Base-by-base conservation (phyloP, 2,329 filamentous ascomycete species). In the Penicillium decumbens region DNA sequence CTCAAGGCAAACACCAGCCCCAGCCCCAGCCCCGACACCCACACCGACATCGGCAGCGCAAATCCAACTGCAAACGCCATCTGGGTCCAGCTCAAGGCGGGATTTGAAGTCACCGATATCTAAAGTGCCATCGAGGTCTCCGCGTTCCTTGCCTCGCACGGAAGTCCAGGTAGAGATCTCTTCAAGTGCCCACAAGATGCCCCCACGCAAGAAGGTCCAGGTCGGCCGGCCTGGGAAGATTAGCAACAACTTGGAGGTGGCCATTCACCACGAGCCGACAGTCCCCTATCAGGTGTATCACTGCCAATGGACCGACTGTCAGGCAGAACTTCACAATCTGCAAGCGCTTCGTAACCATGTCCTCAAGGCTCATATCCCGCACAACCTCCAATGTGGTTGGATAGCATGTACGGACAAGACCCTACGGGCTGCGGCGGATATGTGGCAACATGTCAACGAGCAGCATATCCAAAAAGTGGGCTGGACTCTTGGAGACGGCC, bases 401-500 rank as follows among this genome's bases (percentile, higher is more conserved):
- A 51, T 59, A n/a, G 60, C 47, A 13, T 66, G 62, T 39, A 40
- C 49, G 1, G 49, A 57, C 42, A 44, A 50, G 10, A 57, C 48
- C 4, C 50, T 49, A 2, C 45, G 59, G 47, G 56, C 63, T 35
- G 63, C 64, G 27, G 65, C 66, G 9, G 59, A 68, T 12, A 79
- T 81, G 73, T 65, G 72, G 44, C 64, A 68, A 20, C 82, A 85
- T 59, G 60, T 84, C 23, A 72, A 78, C 49, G 63, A 70, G 28
- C 62, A 60, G 18, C 82, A 85, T 63, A 61, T 84, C n/a, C 64
- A 67, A 18, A 70, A 75, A 15, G 60, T 82, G 38, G 77, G 77
- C n/a, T 80, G 79, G 76, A 70, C 74, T 56, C 69, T 78, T 38
- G 81, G 81, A n/a, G 80, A 84, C 68, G 81, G 82, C 45, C 80